Evolutionary conservation across 768 basidiomycete species (phyloP).

Genomic region (Tulasnella calospora): DNA sequence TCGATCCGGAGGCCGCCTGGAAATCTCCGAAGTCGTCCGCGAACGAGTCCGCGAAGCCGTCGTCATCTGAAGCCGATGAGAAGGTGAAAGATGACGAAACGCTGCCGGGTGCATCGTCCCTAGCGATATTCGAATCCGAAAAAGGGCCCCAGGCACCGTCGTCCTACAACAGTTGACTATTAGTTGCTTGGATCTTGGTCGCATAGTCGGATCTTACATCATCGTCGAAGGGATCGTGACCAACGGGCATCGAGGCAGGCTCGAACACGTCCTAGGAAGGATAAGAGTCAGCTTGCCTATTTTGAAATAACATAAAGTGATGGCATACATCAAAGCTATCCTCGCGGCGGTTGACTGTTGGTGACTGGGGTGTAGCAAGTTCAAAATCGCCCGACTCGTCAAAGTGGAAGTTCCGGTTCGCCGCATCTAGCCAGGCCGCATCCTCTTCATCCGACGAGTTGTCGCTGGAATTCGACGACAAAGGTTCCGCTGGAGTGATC

Average conservation of each 20-base stretch:
- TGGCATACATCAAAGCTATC: slow-evolving; percentile 42
- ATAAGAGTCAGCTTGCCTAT: slow-evolving; percentile 8
- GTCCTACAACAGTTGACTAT: slow-evolving; percentile 31
- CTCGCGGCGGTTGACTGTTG: slow-evolving; percentile 43
- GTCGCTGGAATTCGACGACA: slow-evolving; percentile 49
- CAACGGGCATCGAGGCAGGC: slow-evolving; percentile 27
- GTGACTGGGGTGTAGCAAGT: slow-evolving; percentile 42
- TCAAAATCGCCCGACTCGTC: slow-evolving; percentile 44
- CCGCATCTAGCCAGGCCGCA: slow-evolving; percentile 74
- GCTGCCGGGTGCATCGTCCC: slow-evolving; percentile 35
- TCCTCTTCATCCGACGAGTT: slow-evolving; percentile 59
- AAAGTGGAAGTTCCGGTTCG: slow-evolving; percentile 46
- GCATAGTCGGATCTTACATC: slow-evolving; percentile 45
- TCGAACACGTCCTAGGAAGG: slow-evolving; percentile 35
- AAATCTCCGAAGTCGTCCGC: slow-evolving; percentile 72
- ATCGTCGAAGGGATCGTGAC: slow-evolving; percentile 50
- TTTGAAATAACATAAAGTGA: slow-evolving; percentile 23
- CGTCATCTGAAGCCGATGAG: slow-evolving; percentile 50
- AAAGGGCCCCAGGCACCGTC: slow-evolving; percentile 78
- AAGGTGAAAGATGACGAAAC: slow-evolving; percentile 54
- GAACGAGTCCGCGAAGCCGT: slow-evolving; percentile 60
- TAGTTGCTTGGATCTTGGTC: slow-evolving; percentile 49
- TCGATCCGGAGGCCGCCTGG: slow-evolving; percentile 43
- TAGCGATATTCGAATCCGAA: slow-evolving; percentile 47
- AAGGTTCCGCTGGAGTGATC: slow-evolving; percentile 54